Conservation (phyloP, 192 early-diverging fungal species). For the Rhizophagus sp. region DNA sequence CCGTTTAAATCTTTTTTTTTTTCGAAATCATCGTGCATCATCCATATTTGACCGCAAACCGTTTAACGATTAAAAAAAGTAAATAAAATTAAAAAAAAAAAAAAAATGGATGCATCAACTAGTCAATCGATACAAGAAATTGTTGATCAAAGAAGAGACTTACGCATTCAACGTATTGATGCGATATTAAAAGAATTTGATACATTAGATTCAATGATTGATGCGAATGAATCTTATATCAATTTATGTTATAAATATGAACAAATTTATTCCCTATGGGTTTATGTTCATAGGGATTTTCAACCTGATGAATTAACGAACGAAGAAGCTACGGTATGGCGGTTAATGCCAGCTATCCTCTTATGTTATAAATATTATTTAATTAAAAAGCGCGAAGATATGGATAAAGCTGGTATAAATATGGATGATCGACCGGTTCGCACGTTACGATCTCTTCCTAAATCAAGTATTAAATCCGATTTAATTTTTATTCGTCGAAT, state of each 20-base stretch:
- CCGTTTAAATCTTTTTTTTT: no score
- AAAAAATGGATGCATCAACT: background rate
- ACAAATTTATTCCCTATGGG: background rate
- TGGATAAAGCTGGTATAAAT: background rate
- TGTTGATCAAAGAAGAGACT: background rate
- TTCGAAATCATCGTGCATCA: no score
- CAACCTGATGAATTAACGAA: background rate
- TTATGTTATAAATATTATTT: background rate
- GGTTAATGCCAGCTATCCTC: background rate
- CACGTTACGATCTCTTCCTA: background rate
- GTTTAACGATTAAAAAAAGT: no score
- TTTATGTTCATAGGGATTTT: background rate
- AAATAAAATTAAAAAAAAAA: background rate
- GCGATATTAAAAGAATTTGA: background rate
- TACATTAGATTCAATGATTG: background rate
- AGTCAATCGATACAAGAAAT: background rate
- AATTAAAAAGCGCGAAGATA: background rate
- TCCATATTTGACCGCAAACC: no score
- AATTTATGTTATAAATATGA: constrained; percentile 4
- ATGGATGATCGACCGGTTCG: background rate
- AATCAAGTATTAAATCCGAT: background rate
- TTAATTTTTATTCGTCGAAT: background rate
- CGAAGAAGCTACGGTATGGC: background rate
- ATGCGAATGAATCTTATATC: background rate
- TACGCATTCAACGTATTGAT: constrained; percentile 3